phyloP scores from a whole-genome alignment of 1,284 basidiomycete species.

The Trametes polyzona region DNA sequence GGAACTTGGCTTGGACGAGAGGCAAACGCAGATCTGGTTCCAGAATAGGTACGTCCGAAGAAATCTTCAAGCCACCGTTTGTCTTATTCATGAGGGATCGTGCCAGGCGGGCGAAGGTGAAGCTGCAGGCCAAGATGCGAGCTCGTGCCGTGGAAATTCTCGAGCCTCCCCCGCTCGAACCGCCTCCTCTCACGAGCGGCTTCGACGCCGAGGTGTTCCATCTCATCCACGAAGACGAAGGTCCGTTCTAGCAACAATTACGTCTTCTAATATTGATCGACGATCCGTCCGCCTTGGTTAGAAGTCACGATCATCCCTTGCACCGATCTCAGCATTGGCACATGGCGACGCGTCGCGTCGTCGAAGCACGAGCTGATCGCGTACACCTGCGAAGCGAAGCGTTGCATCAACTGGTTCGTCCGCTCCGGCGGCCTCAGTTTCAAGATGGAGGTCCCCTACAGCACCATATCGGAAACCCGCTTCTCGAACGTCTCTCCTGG shows the following conservation, averaged over 20 bases:
- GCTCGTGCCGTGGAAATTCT: conserved; percentile 37
- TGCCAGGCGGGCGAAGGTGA: conserved; percentile 79
- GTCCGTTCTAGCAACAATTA: conserved; percentile 43
- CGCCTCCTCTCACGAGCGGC: conserved; percentile 54
- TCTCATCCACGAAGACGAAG: conserved; percentile 72
- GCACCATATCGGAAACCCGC: conserved; percentile 58
- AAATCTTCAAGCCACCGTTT: too few species aligned
- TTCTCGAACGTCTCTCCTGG: conserved; percentile 60
- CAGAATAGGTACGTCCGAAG: conserved; percentile 68
- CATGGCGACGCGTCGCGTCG: conserved; percentile 74
- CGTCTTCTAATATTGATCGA: conserved; percentile 4
- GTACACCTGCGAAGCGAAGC: conserved; percentile 68
- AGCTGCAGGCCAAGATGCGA: conserved; percentile 64
- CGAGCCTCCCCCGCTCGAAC: conserved; percentile 48
- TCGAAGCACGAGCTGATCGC: conserved; percentile 70
- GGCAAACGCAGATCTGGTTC: conserved; percentile 88
- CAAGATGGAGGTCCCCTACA: conserved; percentile 83
- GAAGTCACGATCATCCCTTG: conserved; percentile 78
- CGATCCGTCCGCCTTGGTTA: conserved; percentile 31
- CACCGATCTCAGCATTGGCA: conserved; percentile 71
- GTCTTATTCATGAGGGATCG: background rate
- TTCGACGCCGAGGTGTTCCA: conserved; percentile 62
- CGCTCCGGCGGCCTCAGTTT: conserved; percentile 71
- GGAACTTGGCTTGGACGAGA: conserved; percentile 79
- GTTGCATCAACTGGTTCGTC: conserved; percentile 77